Evolutionary conservation across 345 rosid genomes (phyloP), one percentile per base, ranked within the genome.

Genomic region (Boechera stricta): DNA sequence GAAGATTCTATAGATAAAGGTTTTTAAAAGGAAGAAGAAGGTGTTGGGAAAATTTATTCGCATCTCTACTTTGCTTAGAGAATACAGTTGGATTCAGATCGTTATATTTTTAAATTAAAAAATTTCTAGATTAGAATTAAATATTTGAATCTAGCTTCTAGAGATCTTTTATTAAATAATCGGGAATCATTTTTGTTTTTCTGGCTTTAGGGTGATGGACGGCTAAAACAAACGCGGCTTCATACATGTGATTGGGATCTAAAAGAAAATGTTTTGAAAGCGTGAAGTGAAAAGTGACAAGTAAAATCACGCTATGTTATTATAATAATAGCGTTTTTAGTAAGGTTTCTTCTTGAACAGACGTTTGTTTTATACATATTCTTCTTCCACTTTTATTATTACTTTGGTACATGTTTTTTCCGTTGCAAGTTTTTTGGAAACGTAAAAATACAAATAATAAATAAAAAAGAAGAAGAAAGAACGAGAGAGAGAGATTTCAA

Each of bases 201-300:
- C 11, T 69, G 44, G 67, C 28, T 61, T 70, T 63, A 12, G 33
- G 67, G 67, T 12, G 44, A 71, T 77, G 76, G 63, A 78, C 68
- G 81, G 68, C 49, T 65, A 56, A 69, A 71, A 63, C 67, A 77
- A 65, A 72, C 73, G 73, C 77, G 62, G 79, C 63, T 77, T 29
- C 62, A 77, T 38, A 72, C 73, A 72, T 78, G 81, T 78, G 69
- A 72, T 13, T 78, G 73, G 68, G 47, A 72, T 72, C 68, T 38
- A 72, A 49, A 41, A 13, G 5, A 58, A 60, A 76, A 45, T 28
- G 72, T 67, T 58, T 36, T 4, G 61, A 77, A 59, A 72, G 56
- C 81, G 68, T 77, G 81, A 71, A 65, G 39, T 63, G 15, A 77
- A 77, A 64, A 69, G 75, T 53, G 70, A 32, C 10, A 52, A 69